These are phyloP conservation scores for Venturia carpophila DNA, from an alignment of 2,329 filamentous ascomycete species.

Conservation along the genomic window DNA sequence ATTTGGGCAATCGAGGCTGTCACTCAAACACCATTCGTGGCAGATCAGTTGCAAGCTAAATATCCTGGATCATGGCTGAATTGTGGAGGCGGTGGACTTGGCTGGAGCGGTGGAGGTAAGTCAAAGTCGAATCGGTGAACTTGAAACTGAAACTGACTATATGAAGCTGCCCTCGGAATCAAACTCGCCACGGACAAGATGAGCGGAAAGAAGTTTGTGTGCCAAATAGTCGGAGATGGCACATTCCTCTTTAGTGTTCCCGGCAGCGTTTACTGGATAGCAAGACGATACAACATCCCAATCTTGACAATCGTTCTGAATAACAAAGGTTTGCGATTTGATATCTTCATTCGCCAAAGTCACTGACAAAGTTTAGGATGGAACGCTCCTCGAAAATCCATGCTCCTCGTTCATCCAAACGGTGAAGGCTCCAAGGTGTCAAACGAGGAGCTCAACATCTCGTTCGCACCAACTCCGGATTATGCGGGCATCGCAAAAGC, in stretches of 20 bases:
- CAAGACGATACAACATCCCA: conserved; percentile 57
- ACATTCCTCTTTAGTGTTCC: conserved; percentile 60
- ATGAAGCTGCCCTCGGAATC: conserved; percentile 53
- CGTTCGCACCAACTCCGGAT: conserved; percentile 57
- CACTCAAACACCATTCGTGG: conserved; percentile 58
- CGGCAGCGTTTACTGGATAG: conserved; percentile 61
- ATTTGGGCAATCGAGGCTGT: conserved; percentile 75
- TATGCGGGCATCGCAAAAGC: conserved; percentile 62
- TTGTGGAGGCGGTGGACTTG: conserved; percentile 71
- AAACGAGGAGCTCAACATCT: conserved; percentile 59
- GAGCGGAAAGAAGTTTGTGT: conserved; percentile 34
- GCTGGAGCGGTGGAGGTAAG: conserved; percentile 64
- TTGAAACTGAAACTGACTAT: neutral
- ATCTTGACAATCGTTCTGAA: conserved; percentile 60
- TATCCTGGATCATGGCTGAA: conserved; percentile 70
- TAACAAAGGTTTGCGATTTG: conserved; percentile 46
- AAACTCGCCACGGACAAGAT: conserved; percentile 56
- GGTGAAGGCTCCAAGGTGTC: conserved; percentile 53
- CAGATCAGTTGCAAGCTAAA: conserved; percentile 62
- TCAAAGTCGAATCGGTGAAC: neutral
- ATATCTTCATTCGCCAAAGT: neutral
- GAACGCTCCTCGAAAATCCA: conserved; percentile 56
- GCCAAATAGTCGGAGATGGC: conserved; percentile 52
- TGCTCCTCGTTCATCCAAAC: conserved; percentile 58
- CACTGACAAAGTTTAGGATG: conserved; percentile 32